A percentile compares a stretch with the other conserved stretches of the same genome.
phyloP scores from a whole-genome alignment of 176 grass and related monocot species.

The Echinochloa phyllopogon region DNA sequence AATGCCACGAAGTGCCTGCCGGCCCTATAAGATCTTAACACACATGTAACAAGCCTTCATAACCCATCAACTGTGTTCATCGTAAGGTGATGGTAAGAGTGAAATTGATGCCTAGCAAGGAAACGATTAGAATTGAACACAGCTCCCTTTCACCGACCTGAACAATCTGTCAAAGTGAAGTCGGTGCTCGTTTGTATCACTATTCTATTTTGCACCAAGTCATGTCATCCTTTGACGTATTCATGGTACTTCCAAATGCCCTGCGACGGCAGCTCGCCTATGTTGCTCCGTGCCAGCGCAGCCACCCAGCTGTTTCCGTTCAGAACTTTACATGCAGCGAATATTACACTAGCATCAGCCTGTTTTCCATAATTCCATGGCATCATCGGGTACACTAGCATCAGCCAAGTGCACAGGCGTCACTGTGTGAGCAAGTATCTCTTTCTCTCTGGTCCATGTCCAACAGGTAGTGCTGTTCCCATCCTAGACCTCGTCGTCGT shows the following conservation, averaged over 20 bases:
- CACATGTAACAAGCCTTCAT: neutral
- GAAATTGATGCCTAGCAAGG: neutral
- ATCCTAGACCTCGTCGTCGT: slow-evolving; percentile 14
- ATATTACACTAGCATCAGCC: neutral
- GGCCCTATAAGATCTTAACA: neutral
- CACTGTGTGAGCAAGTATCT: neutral
- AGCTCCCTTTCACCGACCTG: neutral
- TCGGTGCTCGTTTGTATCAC: neutral
- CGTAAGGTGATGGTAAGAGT: neutral
- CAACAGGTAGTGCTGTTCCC: slow-evolving; percentile 14
- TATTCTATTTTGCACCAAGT: neutral
- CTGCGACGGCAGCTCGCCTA: neutral
- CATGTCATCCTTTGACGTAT: neutral
- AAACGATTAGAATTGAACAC: neutral
- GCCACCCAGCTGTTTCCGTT: neutral
- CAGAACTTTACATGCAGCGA: neutral
- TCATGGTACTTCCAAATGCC: neutral
- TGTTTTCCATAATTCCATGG: neutral
- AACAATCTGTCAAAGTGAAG: neutral
- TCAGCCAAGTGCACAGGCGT: neutral
- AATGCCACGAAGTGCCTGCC: too few species aligned
- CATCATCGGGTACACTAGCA: neutral
- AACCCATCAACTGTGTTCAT: neutral
- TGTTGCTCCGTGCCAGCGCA: neutral
- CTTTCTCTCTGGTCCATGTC: neutral